Conservation (phyloP, 2,329 filamentous ascomycete genomes). For the Knufia petricola region DNA sequence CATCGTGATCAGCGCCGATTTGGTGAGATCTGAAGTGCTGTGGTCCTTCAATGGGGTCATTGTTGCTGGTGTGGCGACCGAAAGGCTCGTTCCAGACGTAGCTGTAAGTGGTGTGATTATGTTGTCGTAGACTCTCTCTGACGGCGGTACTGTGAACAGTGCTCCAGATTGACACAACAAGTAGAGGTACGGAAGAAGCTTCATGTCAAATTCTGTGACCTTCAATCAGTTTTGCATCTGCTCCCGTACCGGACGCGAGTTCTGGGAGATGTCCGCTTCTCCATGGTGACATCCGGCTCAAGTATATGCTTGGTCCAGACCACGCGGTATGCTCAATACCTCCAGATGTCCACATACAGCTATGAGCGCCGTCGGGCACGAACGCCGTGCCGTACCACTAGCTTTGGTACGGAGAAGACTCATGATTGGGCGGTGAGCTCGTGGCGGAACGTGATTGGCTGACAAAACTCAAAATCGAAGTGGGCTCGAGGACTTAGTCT, state of each 20-base stretch:
- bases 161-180: conserved; percentile 5
- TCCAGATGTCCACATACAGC: conserved; percentile 1
- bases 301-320: neutral
- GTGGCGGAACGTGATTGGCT: conserved; percentile 10
- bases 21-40: conserved; percentile 3
- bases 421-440: conserved; percentile 2
- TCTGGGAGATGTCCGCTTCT: neutral
- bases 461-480: neutral
- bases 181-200: neutral
- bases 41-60: conserved; percentile 9
- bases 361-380: neutral
- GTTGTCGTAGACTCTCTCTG: conserved; percentile 8
- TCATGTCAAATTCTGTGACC: neutral
- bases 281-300: neutral
- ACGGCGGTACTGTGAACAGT: conserved; percentile 12
- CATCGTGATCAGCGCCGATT: conserved; percentile 19
- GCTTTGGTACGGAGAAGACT: neutral
- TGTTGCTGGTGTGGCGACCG: conserved; percentile 6
- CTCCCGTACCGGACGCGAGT: neutral
- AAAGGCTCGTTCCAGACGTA: conserved; percentile 6
- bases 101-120: conserved; percentile 10
- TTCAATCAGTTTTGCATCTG: neutral
- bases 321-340: neutral
- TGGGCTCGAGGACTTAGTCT: neutral
- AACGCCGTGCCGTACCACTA: conserved; percentile 1